Base-by-base conservation (phyloP, 2,329 filamentous ascomycete species). In the Stenocarpella maydis region DNA sequence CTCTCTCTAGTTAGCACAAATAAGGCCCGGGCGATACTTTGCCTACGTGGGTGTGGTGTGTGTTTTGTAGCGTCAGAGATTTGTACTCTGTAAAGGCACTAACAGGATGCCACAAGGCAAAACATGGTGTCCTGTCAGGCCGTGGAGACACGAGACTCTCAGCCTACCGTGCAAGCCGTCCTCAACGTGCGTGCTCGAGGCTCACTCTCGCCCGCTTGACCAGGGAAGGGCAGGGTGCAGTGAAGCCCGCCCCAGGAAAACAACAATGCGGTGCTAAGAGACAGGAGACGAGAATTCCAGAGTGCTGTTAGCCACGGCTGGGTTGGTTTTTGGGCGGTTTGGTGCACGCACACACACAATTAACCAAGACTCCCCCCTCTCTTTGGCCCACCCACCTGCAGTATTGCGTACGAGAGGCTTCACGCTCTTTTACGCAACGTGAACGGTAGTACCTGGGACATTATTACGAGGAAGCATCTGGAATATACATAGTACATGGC, bases 181-280 rank as follows among this genome's bases (percentile, higher is more conserved):
- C 41, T 61, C 55, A 61, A 61, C 37, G 41, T 26, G 28, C 17
- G 17, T 24, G 34, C 41, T 52, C 64, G 67, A 69, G 69, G 69
- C 54, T 71, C 69, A 71, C 69, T 67, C 61, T 69, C 67, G 69
- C 63, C 69, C 69, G 69, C 14, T 60, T 37, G 41, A 47, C 28
- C 58, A 49, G 43, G 43, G 28, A 63, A 49, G 41, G 58, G 43
- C 58, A 63, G 58, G 58, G 58, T 47, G 58, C 41, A 61, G 41
- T 49, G 58, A 61, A 47, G 43, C 17, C 58, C 58, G 41, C 17
- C 58, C 4, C 17, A 47, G 26, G 7, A 24, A 37, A n/a, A n/a
- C n/a, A 21, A 24, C 26, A 34, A 10, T 24, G 58, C 28, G 26
- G 26, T 61, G 19, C 34, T 47, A 21, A 61, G 43, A 61, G 58